phyloP scores from a whole-genome alignment of 805 yeast genomes.

The Lipomyces sp. region DNA sequence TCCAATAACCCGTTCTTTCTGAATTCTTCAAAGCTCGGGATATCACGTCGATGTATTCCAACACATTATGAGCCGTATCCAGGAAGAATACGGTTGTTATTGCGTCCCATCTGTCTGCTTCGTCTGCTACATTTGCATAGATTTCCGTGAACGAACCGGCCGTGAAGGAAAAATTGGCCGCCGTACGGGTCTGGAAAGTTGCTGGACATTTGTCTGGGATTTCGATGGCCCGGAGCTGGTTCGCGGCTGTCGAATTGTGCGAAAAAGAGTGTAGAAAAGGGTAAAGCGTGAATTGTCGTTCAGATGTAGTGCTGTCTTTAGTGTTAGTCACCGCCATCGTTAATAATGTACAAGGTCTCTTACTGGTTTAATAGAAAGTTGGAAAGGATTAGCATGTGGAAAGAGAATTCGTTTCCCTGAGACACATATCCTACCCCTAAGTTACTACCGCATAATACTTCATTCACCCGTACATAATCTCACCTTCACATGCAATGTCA shows the following conservation, averaged over 20 bases:
- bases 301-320: slow-evolving; percentile 17
- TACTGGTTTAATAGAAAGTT: slow-evolving; percentile 41
- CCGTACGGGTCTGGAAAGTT: background rate
- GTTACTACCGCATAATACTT: background rate
- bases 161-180: slow-evolving; percentile 33
- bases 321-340: background rate
- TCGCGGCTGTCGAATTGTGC: slow-evolving; percentile 55
- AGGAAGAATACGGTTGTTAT: slow-evolving; percentile 67
- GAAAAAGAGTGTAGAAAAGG: slow-evolving; percentile 67
- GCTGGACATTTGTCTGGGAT: slow-evolving; percentile 48
- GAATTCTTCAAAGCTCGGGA: slow-evolving; percentile 47
- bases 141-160: slow-evolving; percentile 71
- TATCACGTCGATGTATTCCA: slow-evolving; percentile 75
- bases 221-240: slow-evolving; percentile 57
- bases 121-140: slow-evolving; percentile 38
- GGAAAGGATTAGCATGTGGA: slow-evolving; percentile 69
- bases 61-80: slow-evolving; percentile 88
- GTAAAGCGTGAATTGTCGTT: slow-evolving; percentile 34
- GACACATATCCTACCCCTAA: slow-evolving; percentile 52
- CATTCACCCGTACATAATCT: background rate
- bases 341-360: slow-evolving; percentile 50
- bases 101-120: slow-evolving; percentile 47
- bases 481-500: slow-evolving; percentile 47
- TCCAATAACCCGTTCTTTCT: slow-evolving; percentile 63
- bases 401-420: slow-evolving; percentile 76